A percentile compares a stretch with the other conserved stretches of the same genome.
These are phyloP conservation scores for Mariannaea sp. DNA, from an alignment of 2,329 filamentous ascomycete species.

Conservation along the genomic window DNA sequence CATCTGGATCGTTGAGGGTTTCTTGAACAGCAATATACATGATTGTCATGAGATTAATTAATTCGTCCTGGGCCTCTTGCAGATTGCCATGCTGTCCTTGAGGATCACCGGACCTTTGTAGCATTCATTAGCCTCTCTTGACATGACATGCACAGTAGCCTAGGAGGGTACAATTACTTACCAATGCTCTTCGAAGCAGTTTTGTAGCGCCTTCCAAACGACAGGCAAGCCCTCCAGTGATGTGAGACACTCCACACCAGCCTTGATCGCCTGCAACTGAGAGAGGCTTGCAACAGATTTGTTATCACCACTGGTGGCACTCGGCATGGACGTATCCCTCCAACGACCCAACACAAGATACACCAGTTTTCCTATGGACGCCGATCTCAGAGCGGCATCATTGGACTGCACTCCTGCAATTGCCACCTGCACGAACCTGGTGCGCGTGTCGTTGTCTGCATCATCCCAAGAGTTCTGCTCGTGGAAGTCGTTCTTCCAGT, in stretches of 20 bases:
- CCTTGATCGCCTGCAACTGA: conserved; percentile 64
- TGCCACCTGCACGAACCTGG: conserved; percentile 61
- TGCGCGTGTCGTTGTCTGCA: conserved; percentile 59
- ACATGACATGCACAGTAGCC: too few species aligned
- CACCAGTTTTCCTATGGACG: conserved; percentile 61
- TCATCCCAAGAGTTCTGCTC: conserved; percentile 65
- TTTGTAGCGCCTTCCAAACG: conserved; percentile 57
- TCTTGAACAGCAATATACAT: conserved; percentile 65
- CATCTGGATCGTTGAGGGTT: conserved; percentile 56
- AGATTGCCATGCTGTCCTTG: conserved; percentile 47
- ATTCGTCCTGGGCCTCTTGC: conserved; percentile 61
- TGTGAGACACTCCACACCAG: conserved; percentile 56
- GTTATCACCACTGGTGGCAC: conserved; percentile 46
- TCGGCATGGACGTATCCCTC: conserved; percentile 66
- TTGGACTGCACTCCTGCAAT: conserved; percentile 51
- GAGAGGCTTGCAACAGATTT: conserved; percentile 57
- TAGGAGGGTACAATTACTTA: conserved; percentile 38
- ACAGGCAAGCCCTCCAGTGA: conserved; percentile 55
- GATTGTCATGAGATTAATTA: conserved; percentile 67
- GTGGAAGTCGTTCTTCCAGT: conserved; percentile 65
- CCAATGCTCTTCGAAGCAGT: conserved; percentile 59
- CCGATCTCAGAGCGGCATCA: conserved; percentile 55
- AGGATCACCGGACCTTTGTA: conserved; percentile 52
- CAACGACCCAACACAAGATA: conserved; percentile 72
- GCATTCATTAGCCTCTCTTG: conserved; percentile 35